A percentile compares a stretch with the other conserved stretches of the same genome.
Evolutionary conservation across 306 rosid genomes (phyloP).

Genomic region (Cicer judaicum): DNA sequence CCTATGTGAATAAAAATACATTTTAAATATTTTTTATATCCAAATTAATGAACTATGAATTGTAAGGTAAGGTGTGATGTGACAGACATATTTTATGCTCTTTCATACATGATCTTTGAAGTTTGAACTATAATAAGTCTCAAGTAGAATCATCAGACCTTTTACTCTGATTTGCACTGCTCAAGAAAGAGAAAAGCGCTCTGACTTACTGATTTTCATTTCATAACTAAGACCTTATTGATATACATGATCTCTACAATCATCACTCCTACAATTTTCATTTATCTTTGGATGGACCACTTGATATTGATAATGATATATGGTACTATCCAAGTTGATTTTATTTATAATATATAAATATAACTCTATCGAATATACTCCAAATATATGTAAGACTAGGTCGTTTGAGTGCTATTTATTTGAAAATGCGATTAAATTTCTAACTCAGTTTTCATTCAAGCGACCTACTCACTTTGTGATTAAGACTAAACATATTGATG

Average conservation of each 20-base stretch:
- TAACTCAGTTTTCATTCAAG: too few relatives aligned
- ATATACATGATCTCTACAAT: constrained; percentile 5
- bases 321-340: not conserved
- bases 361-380: not conserved
- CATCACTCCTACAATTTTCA: constrained; percentile 26
- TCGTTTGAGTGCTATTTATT: not conserved
- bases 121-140: not conserved
- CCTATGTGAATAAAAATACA: too few relatives aligned
- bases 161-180: constrained; percentile 57
- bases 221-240: constrained; percentile 22
- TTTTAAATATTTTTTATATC: too few relatives aligned
- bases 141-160: constrained; percentile 22
- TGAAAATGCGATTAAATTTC: too few relatives aligned
- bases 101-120: not conserved
- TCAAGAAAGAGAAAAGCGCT: constrained; percentile 50
- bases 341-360: not conserved
- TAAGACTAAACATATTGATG: too few relatives aligned
- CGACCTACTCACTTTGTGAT: too few relatives aligned
- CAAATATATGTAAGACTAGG: not conserved
- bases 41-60: too few relatives aligned
- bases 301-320: too few relatives aligned
- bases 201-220: not conserved
- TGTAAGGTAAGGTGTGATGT: too few relatives aligned
- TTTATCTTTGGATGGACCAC: constrained; percentile 35
- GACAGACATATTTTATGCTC: too few relatives aligned